phyloP scores from a whole-genome alignment of 75 land plant species.

The Selaginella tamariscina region DNA sequence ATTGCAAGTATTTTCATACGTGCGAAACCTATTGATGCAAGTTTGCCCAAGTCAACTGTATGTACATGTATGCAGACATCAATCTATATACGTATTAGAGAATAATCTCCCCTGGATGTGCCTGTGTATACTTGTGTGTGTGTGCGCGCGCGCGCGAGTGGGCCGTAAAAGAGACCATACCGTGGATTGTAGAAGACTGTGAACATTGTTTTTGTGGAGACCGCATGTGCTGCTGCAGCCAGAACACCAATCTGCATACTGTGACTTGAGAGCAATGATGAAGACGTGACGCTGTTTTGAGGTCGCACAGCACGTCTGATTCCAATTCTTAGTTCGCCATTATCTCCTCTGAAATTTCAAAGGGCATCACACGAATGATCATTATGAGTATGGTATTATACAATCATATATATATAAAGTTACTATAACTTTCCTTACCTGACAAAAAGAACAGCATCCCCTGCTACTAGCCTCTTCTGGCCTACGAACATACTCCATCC shows the following conservation, averaged over 20 bases:
- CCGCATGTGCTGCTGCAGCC: conserved; percentile 19
- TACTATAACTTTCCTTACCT: not conserved
- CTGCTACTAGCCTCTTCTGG: conserved; percentile 7
- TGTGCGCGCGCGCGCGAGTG: no score
- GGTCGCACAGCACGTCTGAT: conserved; percentile 1
- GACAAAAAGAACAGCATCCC: conserved; percentile 10
- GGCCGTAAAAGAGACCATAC: conserved; percentile 24
- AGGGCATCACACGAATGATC: no score
- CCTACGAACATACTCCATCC: conserved; percentile 12
- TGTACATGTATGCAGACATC: no score
- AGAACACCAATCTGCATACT: conserved; percentile 7
- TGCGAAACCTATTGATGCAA: no score
- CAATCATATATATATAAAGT: not conserved
- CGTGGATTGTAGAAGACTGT: conserved; percentile 72
- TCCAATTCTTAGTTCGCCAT: conserved; percentile 7
- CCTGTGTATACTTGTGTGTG: no score
- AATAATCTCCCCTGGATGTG: no score
- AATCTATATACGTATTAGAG: no score
- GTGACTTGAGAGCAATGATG: conserved; percentile 1
- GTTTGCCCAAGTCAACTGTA: no score
- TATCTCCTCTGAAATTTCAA: no score
- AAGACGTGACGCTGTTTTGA: conserved; percentile 1
- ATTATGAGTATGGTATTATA: not conserved
- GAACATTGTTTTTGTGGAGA: conserved; percentile 42
- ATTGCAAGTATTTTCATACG: no score